Evolutionary conservation across 176 grass and related monocot genomes (phyloP).

Genomic region (Alloteropsis semialata): DNA sequence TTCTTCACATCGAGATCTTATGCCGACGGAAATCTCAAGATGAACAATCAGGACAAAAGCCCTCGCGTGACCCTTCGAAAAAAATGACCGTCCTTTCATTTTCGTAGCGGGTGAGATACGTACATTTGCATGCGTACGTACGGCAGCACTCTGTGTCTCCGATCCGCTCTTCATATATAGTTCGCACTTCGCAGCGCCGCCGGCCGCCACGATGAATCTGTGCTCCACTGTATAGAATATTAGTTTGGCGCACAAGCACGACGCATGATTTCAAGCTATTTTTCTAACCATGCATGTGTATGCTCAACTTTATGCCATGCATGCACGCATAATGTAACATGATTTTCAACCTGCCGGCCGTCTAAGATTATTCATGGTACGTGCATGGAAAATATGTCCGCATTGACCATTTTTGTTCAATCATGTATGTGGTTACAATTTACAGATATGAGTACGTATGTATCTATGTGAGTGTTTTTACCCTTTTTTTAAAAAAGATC

Average conservation of each 20-base stretch:
- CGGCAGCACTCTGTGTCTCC: no score
- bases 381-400: neutral
- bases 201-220: no score
- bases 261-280: neutral
- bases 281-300: neutral
- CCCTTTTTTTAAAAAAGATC: no score
- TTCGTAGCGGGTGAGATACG: neutral
- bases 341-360: neutral
- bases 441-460: no score
- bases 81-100: neutral
- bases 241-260: neutral
- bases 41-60: no score
- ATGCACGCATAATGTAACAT: neutral
- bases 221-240: no score
- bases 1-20: neutral
- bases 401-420: no score
- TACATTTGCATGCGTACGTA: neutral
- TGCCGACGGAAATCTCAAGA: neutral
- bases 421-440: no score
- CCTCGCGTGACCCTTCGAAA: neutral
- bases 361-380: neutral
- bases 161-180: no score
- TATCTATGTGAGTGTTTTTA: no score
- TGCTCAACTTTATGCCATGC: neutral
- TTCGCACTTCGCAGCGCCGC: neutral